These are phyloP conservation scores for Mycena vitilis DNA, from an alignment of 768 basidiomycete genomes.

Conservation along the genomic window DNA sequence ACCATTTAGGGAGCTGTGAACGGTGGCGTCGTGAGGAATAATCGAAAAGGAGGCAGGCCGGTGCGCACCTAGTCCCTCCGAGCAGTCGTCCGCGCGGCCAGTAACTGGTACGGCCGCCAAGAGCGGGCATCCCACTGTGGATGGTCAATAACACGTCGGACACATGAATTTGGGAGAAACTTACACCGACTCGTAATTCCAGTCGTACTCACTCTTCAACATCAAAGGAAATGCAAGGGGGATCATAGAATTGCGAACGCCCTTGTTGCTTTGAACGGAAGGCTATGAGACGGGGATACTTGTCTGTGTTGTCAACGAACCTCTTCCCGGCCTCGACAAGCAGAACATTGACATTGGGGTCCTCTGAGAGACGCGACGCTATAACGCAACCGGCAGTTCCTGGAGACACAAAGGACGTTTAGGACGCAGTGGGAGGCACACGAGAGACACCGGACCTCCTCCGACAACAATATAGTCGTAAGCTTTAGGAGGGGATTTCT, in stretches of 20 bases:
- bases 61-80: background rate
- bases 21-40: background rate
- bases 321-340: constrained; percentile 3
- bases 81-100: constrained; percentile 9
- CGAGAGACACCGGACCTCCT: background rate
- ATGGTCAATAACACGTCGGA: background rate
- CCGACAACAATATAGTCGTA: constrained; percentile 8
- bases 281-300: background rate
- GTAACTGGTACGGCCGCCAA: constrained; percentile 1
- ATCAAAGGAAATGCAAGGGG: background rate
- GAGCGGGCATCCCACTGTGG: background rate
- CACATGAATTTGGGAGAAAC: background rate
- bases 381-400: constrained; percentile 5
- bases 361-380: background rate
- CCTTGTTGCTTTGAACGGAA: constrained; percentile 2
- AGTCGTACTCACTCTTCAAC: constrained; percentile 12
- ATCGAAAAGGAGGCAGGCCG: background rate
- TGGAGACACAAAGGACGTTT: background rate
- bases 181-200: constrained; percentile 2
- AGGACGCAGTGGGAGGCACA: background rate
- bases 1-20: constrained; percentile 1
- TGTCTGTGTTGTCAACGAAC: background rate
- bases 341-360: background rate
- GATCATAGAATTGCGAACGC: constrained; percentile 2
- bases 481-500: background rate